Evolutionary conservation across 495 filamentous ascomycete species (phyloP).

Genomic region (Elaphomyces granulatus): DNA sequence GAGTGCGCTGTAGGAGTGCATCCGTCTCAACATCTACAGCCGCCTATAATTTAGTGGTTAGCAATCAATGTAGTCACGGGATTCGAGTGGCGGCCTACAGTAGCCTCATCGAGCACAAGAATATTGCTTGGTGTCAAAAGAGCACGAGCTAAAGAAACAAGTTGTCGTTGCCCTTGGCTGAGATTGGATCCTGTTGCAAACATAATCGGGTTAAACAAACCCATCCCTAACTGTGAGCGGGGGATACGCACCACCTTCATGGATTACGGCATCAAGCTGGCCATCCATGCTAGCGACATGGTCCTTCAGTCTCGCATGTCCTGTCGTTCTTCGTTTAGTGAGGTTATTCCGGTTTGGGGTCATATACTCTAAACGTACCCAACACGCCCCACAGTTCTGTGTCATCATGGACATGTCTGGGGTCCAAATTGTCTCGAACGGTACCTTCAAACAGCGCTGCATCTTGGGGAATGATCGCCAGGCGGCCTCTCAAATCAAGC

Average conservation of each 20-base stretch:
- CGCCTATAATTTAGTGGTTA: conserved; percentile 34
- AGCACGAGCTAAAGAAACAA: conserved; percentile 84
- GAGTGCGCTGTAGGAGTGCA: conserved; percentile 52
- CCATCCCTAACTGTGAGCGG: background rate
- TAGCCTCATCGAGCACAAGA: conserved; percentile 93
- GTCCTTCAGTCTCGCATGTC: conserved; percentile 86
- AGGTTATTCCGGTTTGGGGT: too few species aligned
- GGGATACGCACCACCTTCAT: conserved; percentile 72
- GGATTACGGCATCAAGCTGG: conserved; percentile 73
- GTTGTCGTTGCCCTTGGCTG: conserved; percentile 60
- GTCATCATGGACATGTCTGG: conserved; percentile 88
- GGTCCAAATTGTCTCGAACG: conserved; percentile 91
- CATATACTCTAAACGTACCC: conserved; percentile 39
- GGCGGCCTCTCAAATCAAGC: conserved; percentile 70
- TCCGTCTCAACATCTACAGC: conserved; percentile 94
- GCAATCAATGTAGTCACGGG: background rate
- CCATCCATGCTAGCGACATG: conserved; percentile 81
- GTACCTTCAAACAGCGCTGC: conserved; percentile 95
- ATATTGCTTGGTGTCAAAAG: conserved; percentile 94
- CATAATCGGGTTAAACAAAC: conserved; percentile 1
- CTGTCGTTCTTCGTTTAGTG: conserved; percentile 40
- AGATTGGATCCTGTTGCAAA: conserved; percentile 40
- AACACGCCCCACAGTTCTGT: conserved; percentile 96
- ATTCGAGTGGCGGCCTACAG: conserved; percentile 28
- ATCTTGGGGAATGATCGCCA: conserved; percentile 98